These are phyloP conservation scores for Calonectria fujianensis DNA, from an alignment of 2,329 filamentous ascomycete species.

Conservation along the genomic window DNA sequence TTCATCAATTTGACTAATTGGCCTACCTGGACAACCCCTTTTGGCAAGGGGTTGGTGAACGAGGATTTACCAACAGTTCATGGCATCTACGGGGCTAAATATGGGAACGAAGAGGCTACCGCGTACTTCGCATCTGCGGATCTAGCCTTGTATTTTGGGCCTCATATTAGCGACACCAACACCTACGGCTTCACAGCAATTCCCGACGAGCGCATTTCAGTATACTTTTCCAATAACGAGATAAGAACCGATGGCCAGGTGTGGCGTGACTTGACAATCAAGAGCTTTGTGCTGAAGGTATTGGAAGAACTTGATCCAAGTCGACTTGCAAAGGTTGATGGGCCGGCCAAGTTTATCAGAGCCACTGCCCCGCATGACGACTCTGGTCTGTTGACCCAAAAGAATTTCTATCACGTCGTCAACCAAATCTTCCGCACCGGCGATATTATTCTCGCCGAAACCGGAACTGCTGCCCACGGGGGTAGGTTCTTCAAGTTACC, in stretches of 20 bases:
- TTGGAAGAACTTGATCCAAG: conserved; percentile 54
- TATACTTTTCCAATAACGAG: conserved; percentile 59
- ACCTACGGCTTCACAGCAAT: conserved; percentile 62
- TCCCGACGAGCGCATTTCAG: conserved; percentile 58
- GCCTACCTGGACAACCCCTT: not conserved
- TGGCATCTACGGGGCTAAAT: not conserved
- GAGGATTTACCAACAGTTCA: not conserved
- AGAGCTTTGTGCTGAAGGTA: conserved; percentile 48
- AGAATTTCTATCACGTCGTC: conserved; percentile 63
- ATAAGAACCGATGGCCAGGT: conserved; percentile 57
- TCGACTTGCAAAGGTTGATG: conserved; percentile 42
- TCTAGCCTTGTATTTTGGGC: not conserved
- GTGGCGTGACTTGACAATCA: conserved; percentile 56
- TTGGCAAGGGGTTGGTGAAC: not conserved
- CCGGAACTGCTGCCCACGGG: conserved; percentile 75
- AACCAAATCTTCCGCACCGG: conserved; percentile 69
- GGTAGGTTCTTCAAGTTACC: conserved; percentile 70
- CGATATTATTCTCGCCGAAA: conserved; percentile 75
- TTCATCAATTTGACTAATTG: conserved; percentile 6
- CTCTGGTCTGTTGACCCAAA: conserved; percentile 42
- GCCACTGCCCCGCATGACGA: too few species aligned
- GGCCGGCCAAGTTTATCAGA: not conserved
- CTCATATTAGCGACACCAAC: conserved; percentile 63
- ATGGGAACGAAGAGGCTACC: not conserved
- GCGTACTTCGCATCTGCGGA: not conserved